A percentile compares a stretch with the other conserved stretches of the same genome.
Evolutionary conservation across 805 yeast species (phyloP).

Genomic region (Wickerhamiella slavikovae): DNA sequence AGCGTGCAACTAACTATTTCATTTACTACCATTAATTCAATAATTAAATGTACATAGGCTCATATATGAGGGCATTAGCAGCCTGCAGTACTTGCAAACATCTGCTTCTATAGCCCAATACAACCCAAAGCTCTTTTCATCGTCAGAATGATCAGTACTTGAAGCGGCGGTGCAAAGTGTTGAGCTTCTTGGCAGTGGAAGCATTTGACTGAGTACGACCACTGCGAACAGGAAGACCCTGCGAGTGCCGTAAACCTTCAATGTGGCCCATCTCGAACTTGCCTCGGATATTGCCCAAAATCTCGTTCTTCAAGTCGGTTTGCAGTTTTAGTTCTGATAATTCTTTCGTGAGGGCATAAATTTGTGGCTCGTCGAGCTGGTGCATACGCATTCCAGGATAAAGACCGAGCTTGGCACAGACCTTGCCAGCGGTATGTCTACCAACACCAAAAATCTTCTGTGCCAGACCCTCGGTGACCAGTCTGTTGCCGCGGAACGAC

Average conservation of each 20-base stretch:
- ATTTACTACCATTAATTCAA: too few species aligned
- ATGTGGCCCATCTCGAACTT: slow-evolving; percentile 71
- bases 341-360: slow-evolving; percentile 73
- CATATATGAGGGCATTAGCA: too few species aligned
- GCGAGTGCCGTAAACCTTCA: slow-evolving; percentile 74
- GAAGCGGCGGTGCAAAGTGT: slow-evolving; percentile 35
- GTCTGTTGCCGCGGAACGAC: slow-evolving; percentile 18
- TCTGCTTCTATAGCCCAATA: not conserved
- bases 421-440: slow-evolving; percentile 39
- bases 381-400: slow-evolving; percentile 91
- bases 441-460: slow-evolving; percentile 79
- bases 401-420: slow-evolving; percentile 76
- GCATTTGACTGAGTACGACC: slow-evolving; percentile 87
- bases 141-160: slow-evolving; percentile 1
- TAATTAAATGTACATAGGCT: too few species aligned
- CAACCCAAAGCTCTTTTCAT: not conserved
- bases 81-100: too few species aligned
- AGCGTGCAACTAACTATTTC: too few species aligned
- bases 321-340: slow-evolving; percentile 67
- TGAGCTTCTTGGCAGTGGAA: slow-evolving; percentile 69
- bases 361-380: slow-evolving; percentile 72
- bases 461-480: slow-evolving; percentile 38
- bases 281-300: slow-evolving; percentile 51
- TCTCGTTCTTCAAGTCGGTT: slow-evolving; percentile 40
- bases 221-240: slow-evolving; percentile 66